Base-by-base conservation (phyloP, 805 yeast genomes). In the Zygoascus flipseniorum region DNA sequence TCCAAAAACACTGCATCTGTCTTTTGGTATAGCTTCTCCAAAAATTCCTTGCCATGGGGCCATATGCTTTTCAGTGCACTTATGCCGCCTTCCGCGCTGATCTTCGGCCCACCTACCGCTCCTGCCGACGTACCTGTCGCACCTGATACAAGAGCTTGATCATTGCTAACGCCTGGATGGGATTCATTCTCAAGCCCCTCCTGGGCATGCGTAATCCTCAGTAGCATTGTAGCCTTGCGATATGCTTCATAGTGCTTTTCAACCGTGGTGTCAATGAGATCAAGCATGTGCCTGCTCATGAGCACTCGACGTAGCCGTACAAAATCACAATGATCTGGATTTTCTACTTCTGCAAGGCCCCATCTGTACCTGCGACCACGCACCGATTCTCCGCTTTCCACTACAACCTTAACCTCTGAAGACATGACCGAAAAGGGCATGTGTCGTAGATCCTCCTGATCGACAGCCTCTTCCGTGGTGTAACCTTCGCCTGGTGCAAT, bases 311-410 rank as follows among this genome's bases (percentile, higher is more conserved):
- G 85, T 68, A 92, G 79, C 68, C 82, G 82, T 58, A 84, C 80
- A 68, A 92, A 93, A 71, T 92, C 99, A 69, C 89, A 86, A 68
- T 93, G 97, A 53, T 80, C 81, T 72, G 86, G 92, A 68, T 93
- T 90, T 67, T 90, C 97, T 60, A 93, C 89, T 71, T 93, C 97
- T 61, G 92, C 86, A 23, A 85, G 76, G 60, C 98, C 98, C 99
- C 99, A 93, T 57, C 97, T 96, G 69, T 92, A 92, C 57, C 79
- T 74, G 71, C 96, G 82, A 63, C 95, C 97, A 53, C 82, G 77
- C 20, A 86, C 84, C 56, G 74, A 70, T 53, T 76, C 72, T 44
- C 80, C 77, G 14, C 78, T 73, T 47, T 79, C 72, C 9, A 47
- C 13, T 60, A 83, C 86, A 54, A 78, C 76, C 63, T 82, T 83